Base-by-base conservation (phyloP, 1,284 basidiomycete species). In the Leccinum pachyderme region DNA sequence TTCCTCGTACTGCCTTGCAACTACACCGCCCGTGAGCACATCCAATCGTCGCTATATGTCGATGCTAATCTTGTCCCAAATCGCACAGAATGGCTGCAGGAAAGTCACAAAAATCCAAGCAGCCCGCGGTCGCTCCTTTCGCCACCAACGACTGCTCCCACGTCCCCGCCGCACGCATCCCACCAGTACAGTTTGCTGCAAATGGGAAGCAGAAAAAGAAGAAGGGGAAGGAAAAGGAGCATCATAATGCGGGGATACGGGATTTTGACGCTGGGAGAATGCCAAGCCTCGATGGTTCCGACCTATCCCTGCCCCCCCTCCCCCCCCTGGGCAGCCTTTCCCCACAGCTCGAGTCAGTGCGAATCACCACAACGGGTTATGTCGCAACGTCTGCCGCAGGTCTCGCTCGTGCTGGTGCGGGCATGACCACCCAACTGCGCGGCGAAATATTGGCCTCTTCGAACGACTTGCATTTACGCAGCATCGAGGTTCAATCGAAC, bases 391-490 rank as follows among this genome's bases (percentile, higher is more conserved):
- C 74, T 28, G 66, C 76, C n/a, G 63, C 70, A 24, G 57, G 66
- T 1, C 65, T 68, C 18, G 62, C 72, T 46, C 65, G 71, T 24
- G 58, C 72, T 24, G 72, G 70, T 41, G 60, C 66, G 12, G 59
- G 61, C 28, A 59, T 69, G 29, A 70, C 76, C 27, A 71, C 71
- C n/a, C 73, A 73, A 48, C 67, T 79, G 37, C 78, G 81, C 47
- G 76, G 73, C 35, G 81, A 83, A 62, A 72, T 84, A 43, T 65
- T 82, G 39, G 76, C 78, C 37, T 81, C 80, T 44, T 80, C 79
- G 43, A 76, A 79, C 61, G 81, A 86, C 57, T 68, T 84, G 52
- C 81, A 81, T 63, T 77, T 79, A 64, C 77, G 76, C 63, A 79
- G 77, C 59, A 78, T 83, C 65, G 81, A 82, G n/a, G 53, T 68